These are phyloP conservation scores for Gryganskiella cystojenkinii DNA, from an alignment of 192 early-diverging fungal species.

Conservation along the genomic window DNA sequence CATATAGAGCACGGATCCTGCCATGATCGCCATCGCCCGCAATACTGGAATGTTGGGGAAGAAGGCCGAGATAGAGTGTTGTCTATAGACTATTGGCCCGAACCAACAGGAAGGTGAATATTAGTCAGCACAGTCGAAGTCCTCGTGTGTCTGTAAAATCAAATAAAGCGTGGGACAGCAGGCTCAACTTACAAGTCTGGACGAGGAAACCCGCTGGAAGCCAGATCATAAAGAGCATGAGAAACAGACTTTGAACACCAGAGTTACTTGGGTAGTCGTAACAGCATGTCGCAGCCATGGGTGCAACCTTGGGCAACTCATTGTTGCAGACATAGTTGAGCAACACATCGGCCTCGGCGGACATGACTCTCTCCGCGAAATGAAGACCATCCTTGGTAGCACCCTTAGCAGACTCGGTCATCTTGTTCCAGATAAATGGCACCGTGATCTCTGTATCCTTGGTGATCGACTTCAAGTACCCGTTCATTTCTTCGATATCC, in stretches of 20 bases:
- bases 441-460: constrained; percentile 48
- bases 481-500: constrained; percentile 64
- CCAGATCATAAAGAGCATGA: constrained; percentile 54
- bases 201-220: constrained; percentile 45
- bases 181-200: constrained; percentile 22
- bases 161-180: too few species aligned
- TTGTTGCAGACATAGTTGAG: constrained; percentile 76
- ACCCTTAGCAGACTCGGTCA: constrained; percentile 47
- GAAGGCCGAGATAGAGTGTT: not conserved
- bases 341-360: constrained; percentile 62
- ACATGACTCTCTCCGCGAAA: constrained; percentile 60
- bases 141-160: too few species aligned
- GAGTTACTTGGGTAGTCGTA: constrained; percentile 60
- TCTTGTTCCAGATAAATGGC: constrained; percentile 62
- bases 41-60: constrained; percentile 57
- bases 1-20: constrained; percentile 65
- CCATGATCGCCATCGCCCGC: constrained; percentile 63
- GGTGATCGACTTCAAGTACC: constrained; percentile 54
- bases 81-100: constrained; percentile 18
- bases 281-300: constrained; percentile 71
- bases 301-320: constrained; percentile 46
- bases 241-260: constrained; percentile 54
- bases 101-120: not conserved
- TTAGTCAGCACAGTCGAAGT: not conserved
- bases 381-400: constrained; percentile 79